Conservation (phyloP, 192 early-diverging fungal genomes). For the Podila clonocystis region DNA sequence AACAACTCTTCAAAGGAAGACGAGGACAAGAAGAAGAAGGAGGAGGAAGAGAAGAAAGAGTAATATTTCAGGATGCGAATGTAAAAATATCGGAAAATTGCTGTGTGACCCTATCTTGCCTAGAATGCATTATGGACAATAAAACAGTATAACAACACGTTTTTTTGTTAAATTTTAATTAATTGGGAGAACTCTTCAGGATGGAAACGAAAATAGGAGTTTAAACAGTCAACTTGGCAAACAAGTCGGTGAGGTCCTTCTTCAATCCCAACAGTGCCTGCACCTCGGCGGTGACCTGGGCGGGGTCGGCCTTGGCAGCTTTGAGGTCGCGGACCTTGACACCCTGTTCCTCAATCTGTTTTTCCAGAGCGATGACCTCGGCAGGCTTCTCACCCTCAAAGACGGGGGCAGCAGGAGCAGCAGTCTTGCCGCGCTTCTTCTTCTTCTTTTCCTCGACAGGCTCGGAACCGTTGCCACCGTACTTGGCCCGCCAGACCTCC, state of each 20-base stretch:
- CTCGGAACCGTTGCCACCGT: constrained; percentile 71
- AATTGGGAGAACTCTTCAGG: not conserved
- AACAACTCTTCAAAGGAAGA: constrained; percentile 23
- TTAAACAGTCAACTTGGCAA: constrained; percentile 55
- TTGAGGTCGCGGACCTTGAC: constrained; percentile 67
- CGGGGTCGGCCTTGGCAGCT: constrained; percentile 62
- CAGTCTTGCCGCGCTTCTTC: constrained; percentile 46
- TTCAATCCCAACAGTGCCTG: constrained; percentile 55
- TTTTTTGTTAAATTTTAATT: not conserved
- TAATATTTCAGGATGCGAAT: not conserved
- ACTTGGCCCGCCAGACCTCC: constrained; percentile 81
- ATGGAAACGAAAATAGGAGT: not conserved
- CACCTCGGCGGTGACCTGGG: constrained; percentile 54
- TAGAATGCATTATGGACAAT: not conserved
- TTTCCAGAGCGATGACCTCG: constrained; percentile 63
- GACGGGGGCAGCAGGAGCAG: constrained; percentile 43
- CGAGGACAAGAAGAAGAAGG: constrained; percentile 22
- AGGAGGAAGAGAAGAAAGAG: constrained; percentile 24
- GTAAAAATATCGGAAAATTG: too few species aligned
- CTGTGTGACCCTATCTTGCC: too few species aligned
- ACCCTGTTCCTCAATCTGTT: constrained; percentile 62
- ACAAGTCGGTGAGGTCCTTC: constrained; percentile 48
- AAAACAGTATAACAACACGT: not conserved
- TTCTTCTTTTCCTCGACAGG: constrained; percentile 38
- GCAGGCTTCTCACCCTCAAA: constrained; percentile 59